Base-by-base conservation (phyloP, 768 basidiomycete genomes). In the Naganishia friedmannii region DNA sequence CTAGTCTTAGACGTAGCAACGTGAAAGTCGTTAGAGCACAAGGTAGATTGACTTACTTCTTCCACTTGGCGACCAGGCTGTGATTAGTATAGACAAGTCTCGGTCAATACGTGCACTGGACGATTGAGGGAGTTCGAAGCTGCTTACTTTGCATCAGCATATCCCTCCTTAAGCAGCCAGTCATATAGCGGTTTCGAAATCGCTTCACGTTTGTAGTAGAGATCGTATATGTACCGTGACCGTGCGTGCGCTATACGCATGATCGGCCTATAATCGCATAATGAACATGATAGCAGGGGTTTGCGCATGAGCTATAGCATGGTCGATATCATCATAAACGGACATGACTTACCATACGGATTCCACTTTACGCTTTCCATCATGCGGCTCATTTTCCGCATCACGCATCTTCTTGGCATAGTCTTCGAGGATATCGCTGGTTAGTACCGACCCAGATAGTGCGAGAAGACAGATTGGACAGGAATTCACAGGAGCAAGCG, bases 361-460 rank as follows among this genome's bases (percentile, higher is more conserved):
- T 71, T 82, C 81, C 9, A 76, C 77, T 70, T 78, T 80, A 53
- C 81, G 67, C 74, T 99, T 98, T 73, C 96, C 96, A 81, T 99
- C 96, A 80, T 99, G 96, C 1, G 89, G 88, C 83, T 99, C 96
- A 78, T 94, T 96, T 85, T 99, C 96, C 45, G 83, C 96, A 82
- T 99, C 96, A 67, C 96, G 85, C 96, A 99, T 99, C 84, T 96
- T 98, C 84, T 93, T 92, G 53, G 92, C 91, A 80, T 98, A 99
- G 83, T 98, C 96, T 74, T 98, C 96, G 74, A 98, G 89, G 75
- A 97, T 89, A 90, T 95, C 80, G 70, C 77, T 72, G 72, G 70
- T 67, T 4, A 2, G 5, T 2, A n/a, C n/a, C 37, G 46, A 19
- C 23, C n/a, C 8, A 34, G 21, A 65, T n/a, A 15, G 55, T 53